Evolutionary conservation across 371 early-diverging fungal genomes (phyloP).

Genomic region (Entomophthora muscae): DNA sequence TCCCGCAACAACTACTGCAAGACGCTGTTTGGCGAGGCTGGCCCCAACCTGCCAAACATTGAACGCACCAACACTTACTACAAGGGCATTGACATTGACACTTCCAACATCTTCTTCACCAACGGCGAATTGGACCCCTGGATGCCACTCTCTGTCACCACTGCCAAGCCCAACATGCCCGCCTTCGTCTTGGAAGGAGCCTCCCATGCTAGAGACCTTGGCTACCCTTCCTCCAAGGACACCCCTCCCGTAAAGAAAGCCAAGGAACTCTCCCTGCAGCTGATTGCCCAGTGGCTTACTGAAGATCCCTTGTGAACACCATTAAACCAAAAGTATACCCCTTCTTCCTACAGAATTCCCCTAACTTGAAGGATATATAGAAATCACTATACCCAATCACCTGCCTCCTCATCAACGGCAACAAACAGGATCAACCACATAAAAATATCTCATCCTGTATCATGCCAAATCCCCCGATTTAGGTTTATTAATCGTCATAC

Average conservation of each 20-base stretch:
- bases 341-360: too few relatives aligned
- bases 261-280: background rate
- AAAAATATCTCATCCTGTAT: too few relatives aligned
- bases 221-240: constrained; percentile 1
- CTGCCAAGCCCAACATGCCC: background rate
- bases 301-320: background rate
- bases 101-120: background rate
- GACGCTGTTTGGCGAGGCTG: background rate
- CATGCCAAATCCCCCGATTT: too few relatives aligned
- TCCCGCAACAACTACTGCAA: background rate
- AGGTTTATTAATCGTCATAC: too few relatives aligned
- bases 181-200: background rate
- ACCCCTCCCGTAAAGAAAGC: background rate
- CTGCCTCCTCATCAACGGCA: too few relatives aligned
- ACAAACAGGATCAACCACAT: too few relatives aligned
- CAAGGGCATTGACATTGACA: background rate
- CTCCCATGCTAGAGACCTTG: background rate
- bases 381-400: too few relatives aligned
- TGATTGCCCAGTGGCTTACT: background rate
- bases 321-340: background rate
- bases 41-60: background rate
- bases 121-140: constrained; percentile 9
- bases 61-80: background rate
- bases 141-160: background rate
- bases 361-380: too few relatives aligned